Conservation (phyloP, 495 filamentous ascomycete genomes). For the Penicillium chermesinum region DNA sequence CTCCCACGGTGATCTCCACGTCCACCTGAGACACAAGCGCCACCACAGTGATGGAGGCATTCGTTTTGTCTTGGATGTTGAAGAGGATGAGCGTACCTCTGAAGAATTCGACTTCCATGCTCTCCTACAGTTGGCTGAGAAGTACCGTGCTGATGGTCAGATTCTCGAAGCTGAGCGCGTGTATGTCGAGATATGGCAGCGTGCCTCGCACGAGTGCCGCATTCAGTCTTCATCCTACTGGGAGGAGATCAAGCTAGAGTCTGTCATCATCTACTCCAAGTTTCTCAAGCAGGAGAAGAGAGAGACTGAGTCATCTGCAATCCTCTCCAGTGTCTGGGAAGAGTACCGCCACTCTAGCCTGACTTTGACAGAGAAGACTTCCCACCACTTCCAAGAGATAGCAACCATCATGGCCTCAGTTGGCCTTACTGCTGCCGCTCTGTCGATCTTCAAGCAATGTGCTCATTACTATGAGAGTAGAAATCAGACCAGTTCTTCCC, state of each 20-base stretch:
- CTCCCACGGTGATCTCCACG: constrained; percentile 20
- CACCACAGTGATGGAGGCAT: constrained; percentile 16
- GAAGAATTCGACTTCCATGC: constrained; percentile 20
- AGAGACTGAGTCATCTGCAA: constrained; percentile 29
- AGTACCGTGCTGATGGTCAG: constrained; percentile 17
- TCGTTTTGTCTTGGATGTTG: constrained; percentile 16
- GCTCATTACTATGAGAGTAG: constrained; percentile 25
- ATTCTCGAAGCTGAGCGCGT: constrained; percentile 23
- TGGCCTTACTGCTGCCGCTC: constrained; percentile 24
- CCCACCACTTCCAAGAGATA: constrained; percentile 27
- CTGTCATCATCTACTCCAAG: constrained; percentile 26
- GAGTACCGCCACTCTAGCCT: constrained; percentile 26
- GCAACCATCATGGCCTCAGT: constrained; percentile 34
- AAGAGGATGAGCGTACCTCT: constrained; percentile 18
- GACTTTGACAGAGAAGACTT: constrained; percentile 20
- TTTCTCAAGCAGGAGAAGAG: constrained; percentile 29
- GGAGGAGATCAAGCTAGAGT: constrained; percentile 28
- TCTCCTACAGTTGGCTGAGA: constrained; percentile 19
- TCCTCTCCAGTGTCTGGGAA: constrained; percentile 34
- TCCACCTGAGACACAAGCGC: constrained; percentile 21
- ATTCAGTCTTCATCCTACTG: constrained; percentile 25
- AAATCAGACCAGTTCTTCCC: constrained; percentile 24
- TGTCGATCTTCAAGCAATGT: constrained; percentile 33
- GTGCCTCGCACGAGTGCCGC: constrained; percentile 26
- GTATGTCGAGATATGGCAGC: constrained; percentile 37